Conservation (phyloP, 306 rosid genomes). For the Prunus davidiana region DNA sequence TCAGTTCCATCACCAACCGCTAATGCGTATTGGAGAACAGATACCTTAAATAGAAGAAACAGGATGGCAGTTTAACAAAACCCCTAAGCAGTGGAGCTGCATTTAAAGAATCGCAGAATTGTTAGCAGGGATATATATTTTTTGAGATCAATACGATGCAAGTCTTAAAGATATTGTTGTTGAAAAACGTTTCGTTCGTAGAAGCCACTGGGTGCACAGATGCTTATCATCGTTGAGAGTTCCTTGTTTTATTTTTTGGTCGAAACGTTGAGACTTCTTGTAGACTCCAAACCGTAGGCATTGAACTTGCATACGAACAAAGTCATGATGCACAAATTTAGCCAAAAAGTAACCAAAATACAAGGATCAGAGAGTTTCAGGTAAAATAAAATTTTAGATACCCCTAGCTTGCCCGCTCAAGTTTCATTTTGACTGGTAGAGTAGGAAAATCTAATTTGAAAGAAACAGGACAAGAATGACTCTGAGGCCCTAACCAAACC, state of each 20-base stretch:
- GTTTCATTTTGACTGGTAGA: too few relatives aligned
- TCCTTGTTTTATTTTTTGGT: not conserved
- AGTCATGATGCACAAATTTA: not conserved
- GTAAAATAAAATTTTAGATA: too few relatives aligned
- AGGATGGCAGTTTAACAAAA: conserved; percentile 42
- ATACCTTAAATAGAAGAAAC: too few relatives aligned
- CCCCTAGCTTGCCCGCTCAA: too few relatives aligned
- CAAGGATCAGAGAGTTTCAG: not conserved
- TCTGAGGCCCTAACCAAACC: too few relatives aligned
- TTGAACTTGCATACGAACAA: too few relatives aligned
- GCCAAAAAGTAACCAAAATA: not conserved
- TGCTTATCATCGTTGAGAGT: not conserved
- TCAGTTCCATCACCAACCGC: too few relatives aligned
- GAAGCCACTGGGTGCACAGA: not conserved
- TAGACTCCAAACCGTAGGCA: not conserved
- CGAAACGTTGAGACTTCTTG: not conserved
- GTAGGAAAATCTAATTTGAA: too few relatives aligned
- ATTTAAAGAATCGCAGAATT: conserved; percentile 5
- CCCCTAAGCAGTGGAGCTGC: conserved; percentile 87
- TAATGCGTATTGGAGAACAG: too few relatives aligned
- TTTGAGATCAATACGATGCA: not conserved
- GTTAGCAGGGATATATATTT: not conserved
- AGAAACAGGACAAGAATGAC: too few relatives aligned
- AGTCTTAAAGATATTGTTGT: not conserved
- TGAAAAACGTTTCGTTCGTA: too few relatives aligned